Evolutionary conservation across 2,329 filamentous ascomycete species (phyloP), one percentile per base, ranked within the genome.

Genomic region (Fusarium albidum): DNA sequence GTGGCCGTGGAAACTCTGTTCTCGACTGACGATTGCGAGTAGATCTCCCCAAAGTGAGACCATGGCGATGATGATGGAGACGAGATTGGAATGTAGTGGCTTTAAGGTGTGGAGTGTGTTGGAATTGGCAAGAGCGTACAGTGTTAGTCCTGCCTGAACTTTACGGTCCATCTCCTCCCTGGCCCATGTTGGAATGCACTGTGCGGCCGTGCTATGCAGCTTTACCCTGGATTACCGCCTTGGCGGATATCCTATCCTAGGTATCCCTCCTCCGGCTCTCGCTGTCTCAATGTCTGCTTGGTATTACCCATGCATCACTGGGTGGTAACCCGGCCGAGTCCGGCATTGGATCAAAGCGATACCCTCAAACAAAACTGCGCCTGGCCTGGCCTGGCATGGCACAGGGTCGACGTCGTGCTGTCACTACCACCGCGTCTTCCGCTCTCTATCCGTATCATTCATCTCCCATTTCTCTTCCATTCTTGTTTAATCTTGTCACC

Each of bases 51-150:
- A 14, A 28, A 26, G n/a, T 26, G 37, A 39, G 33, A 48, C 28
- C 38, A 37, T 32, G 29, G 34, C 33, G 29, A 39, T 37, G 35
- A 28, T 42, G 46, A 52, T 48, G 45, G 9, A 32, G 41, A 41
- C 32, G 49, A 42, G 33, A 15, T 18, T 61, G 59, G 59, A 62
- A 62, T 62, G 59, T 13, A 38, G 42, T 57, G 48, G 35, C 33
- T 40, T 41, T 31, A 48, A 26, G 35, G 10, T 34, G 38, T 43
- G 40, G 46, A 40, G 12, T 13, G 15, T 31, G 31, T n/a, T 33
- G 49, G 31, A 37, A 29, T 27, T 38, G 21, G 26, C n/a, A 15
- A 14, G 10, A 1, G 6, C 4, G 6, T 9, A 55, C 42, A 56
- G 56, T 59, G 38, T 6, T 2, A 9, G 3, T 3, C 0, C 10